Evolutionary conservation across 2,329 filamentous ascomycete species (phyloP), one percentile per base, ranked within the genome.

Genomic region (Balansia obtecta): DNA sequence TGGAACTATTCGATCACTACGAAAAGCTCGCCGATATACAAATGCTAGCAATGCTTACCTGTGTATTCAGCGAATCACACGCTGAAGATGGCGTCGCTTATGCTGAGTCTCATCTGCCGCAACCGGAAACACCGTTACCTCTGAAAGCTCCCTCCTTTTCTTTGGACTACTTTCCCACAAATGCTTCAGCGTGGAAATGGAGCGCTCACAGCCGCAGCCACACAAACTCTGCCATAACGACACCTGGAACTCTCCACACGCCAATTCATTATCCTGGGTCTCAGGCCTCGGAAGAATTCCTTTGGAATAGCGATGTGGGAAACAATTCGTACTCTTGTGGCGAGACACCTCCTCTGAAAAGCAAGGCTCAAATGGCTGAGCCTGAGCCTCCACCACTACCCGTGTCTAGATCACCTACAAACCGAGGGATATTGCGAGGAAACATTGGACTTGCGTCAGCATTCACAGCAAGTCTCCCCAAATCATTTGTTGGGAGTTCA

Each of bases 41-140:
- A 62, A 86, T 86, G 82, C 61, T 86, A 49, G 82, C 82, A 9
- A 85, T 85, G 80, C 70, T 86, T 30, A 82, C 82, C 1, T 85
- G 82, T 61, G 76, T 85, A 51, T 85, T 86, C 60, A 79, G 76
- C 56, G 80, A 85, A 47, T 73, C 80, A 0, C 71, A 74, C 12
- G 68, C 74, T 0, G 70, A 77, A 42, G 73, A 80, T 52, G 71
- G 72, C 46, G 70, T 79, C 22, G 75, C 79, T 4, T 80, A 81
- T 55, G 72, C 74, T 15, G 78, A 79, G 54, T 73, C 75, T 1
- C 72, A 72, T 51, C 67, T 81, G 48, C 71, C 75, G 0, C 74
- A 80, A 50, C 73, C 79, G 6, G 77, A 83, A 55, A 82, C 77
- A 27, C 81, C 81, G 8, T 67, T 85, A 13, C 74, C 79, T 2